Evolutionary conservation across 2,329 filamentous ascomycete genomes (phyloP).

Genomic region (Aspergillus pseudonomiae): DNA sequence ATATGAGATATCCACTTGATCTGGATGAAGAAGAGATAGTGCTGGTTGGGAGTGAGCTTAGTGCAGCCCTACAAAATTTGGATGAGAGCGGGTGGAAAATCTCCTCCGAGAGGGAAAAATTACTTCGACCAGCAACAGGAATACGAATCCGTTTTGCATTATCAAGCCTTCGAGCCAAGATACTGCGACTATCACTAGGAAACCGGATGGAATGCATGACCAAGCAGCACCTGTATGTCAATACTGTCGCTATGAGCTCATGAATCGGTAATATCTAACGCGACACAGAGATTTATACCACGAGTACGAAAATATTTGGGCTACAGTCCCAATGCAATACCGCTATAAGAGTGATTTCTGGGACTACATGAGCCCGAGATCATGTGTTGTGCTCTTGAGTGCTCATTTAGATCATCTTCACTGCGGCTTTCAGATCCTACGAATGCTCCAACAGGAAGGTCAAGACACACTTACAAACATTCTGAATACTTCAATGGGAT

Average conservation of each 20-base stretch:
- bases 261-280: neutral
- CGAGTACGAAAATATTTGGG: neutral
- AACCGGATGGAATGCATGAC: neutral
- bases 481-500: conserved; percentile 8
- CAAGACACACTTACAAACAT: neutral
- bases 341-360: neutral
- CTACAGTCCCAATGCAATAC: neutral
- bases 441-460: conserved; percentile 5
- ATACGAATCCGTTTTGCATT: conserved; percentile 2
- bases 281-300: neutral
- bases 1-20: conserved; percentile 30
- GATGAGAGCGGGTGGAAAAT: conserved; percentile 13
- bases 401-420: conserved; percentile 8
- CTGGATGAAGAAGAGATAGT: conserved; percentile 28
- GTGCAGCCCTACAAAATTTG: conserved; percentile 15
- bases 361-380: neutral
- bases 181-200: conserved; percentile 15
- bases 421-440: conserved; percentile 11
- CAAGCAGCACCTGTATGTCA: neutral
- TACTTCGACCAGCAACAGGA: conserved; percentile 4
- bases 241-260: no score
- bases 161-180: conserved; percentile 11
- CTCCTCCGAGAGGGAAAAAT: neutral
- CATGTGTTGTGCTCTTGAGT: conserved; percentile 2
- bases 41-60: conserved; percentile 14